phyloP scores from a whole-genome alignment of 2,329 filamentous ascomycete species.

The Ophiostoma populinum region DNA sequence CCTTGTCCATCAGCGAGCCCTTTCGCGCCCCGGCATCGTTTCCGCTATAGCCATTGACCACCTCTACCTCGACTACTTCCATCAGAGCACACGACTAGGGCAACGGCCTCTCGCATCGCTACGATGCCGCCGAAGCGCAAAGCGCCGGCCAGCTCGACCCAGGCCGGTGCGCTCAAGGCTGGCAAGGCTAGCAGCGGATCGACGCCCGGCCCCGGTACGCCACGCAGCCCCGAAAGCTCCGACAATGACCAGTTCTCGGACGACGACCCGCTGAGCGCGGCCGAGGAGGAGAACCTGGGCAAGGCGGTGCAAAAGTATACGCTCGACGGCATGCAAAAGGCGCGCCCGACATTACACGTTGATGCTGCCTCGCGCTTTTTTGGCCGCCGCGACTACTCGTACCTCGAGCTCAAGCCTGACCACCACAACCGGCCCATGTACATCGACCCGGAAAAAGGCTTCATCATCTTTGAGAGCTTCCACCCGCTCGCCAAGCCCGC shows the following conservation, averaged over 20 bases:
- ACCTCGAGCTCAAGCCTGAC: conserved; percentile 68
- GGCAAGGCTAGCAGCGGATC: conserved; percentile 39
- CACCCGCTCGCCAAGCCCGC: conserved; percentile 72
- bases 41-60: no score
- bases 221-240: conserved; percentile 35
- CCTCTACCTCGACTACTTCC: no score
- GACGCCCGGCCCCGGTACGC: conserved; percentile 43
- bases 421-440: conserved; percentile 80
- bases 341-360: conserved; percentile 4
- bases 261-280: conserved; percentile 32
- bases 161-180: conserved; percentile 30
- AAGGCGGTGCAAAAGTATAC: conserved; percentile 45
- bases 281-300: conserved; percentile 35
- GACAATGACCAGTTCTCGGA: conserved; percentile 36
- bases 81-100: no score
- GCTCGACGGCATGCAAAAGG: conserved; percentile 22
- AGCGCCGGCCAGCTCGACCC: conserved; percentile 28
- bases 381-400: conserved; percentile 51
- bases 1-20: no score
- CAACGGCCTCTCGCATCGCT: neutral
- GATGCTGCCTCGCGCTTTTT: conserved; percentile 18
- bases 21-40: no score
- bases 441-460: conserved; percentile 75
- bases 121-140: conserved; percentile 58
- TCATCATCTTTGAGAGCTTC: conserved; percentile 89